Percentiles rank a stretch among this genome's conserved stretches.
Conservation (phyloP, 257 asterid genomes). For the Coffea eugenioides region DNA sequence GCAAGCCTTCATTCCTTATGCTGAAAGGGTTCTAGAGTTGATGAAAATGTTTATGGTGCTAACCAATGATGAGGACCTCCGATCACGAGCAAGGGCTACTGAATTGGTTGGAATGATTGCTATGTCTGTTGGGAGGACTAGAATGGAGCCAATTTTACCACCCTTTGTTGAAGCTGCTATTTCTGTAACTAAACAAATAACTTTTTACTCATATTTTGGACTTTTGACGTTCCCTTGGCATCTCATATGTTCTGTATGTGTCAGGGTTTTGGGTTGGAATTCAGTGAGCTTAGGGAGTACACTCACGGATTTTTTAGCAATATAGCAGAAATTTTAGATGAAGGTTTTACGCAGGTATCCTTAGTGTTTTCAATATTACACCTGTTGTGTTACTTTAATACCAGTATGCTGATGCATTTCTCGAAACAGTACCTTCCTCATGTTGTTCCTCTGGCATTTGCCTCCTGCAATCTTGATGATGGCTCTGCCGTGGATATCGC, state of each 20-base stretch:
- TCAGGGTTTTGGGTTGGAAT: conserved; percentile 92
- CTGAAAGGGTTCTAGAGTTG: conserved; percentile 93
- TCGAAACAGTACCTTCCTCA: conserved; percentile 88
- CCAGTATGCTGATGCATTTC: conserved; percentile 1
- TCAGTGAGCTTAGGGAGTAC: conserved; percentile 97
- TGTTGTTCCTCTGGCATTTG: conserved; percentile 76
- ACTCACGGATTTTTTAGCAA: conserved; percentile 99
- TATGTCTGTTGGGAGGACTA: conserved; percentile 88
- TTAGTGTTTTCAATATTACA: conserved; percentile 9
- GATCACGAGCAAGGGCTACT: conserved; percentile 97
- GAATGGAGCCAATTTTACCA: conserved; percentile 87
- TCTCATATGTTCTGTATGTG: conserved; percentile 26
- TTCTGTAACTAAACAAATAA: conserved; percentile 47
- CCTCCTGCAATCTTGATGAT: conserved; percentile 98
- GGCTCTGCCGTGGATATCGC: conserved; percentile 97
- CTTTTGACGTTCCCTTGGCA: conserved; percentile 2
- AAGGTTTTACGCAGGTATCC: conserved; percentile 82
- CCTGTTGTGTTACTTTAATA: neutral
- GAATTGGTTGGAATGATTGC: conserved; percentile 96
- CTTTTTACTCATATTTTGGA: conserved; percentile 13
- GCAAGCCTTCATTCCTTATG: conserved; percentile 86
- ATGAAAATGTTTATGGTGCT: conserved; percentile 94
- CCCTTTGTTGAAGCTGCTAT: conserved; percentile 93
- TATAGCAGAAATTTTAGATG: conserved; percentile 79
- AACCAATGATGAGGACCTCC: conserved; percentile 92